Percentiles rank a stretch among this genome's conserved stretches.
Conservation (phyloP, 1,284 basidiomycete genomes). For the Leccinum olivaceoglutinosum region DNA sequence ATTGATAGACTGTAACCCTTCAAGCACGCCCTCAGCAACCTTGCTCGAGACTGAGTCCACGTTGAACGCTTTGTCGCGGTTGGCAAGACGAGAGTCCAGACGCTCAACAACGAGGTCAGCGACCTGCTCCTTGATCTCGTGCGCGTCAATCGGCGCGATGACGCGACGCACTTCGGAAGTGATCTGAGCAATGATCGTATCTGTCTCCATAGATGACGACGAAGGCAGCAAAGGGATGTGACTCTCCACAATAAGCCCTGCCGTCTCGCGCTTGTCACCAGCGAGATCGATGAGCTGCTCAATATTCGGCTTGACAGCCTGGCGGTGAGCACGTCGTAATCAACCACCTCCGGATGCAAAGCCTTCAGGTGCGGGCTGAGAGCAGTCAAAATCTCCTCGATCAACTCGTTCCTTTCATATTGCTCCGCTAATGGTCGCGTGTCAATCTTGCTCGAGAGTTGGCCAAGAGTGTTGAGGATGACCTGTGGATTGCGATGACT, state of each 20-base stretch:
- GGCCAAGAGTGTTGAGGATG: constrained; percentile 54
- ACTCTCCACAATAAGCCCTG: constrained; percentile 70
- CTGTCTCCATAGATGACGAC: constrained; percentile 45
- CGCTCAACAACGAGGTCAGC: constrained; percentile 81
- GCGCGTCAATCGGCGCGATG: constrained; percentile 70
- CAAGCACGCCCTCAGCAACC: constrained; percentile 49
- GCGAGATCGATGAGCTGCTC: constrained; percentile 81
- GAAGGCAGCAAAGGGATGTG: constrained; percentile 60
- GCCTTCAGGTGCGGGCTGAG: constrained; percentile 58
- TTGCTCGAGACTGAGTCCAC: constrained; percentile 52
- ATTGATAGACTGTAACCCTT: constrained; percentile 44
- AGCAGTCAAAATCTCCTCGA: constrained; percentile 52
- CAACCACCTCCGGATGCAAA: constrained; percentile 58
- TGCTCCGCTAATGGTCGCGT: constrained; percentile 33
- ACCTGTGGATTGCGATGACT: constrained; percentile 50
- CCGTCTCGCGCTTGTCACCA: constrained; percentile 81
- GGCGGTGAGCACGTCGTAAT: constrained; percentile 70
- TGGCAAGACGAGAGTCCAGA: constrained; percentile 70
- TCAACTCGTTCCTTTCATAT: constrained; percentile 49
- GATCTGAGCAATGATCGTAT: constrained; percentile 51
- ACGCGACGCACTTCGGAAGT: constrained; percentile 62
- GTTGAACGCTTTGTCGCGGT: constrained; percentile 66
- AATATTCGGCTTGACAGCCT: constrained; percentile 81
- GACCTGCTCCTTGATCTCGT: constrained; percentile 80
- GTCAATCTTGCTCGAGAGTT: constrained; percentile 58